Percentiles rank a stretch among this genome's conserved stretches.
Conservation (phyloP, 2,329 filamentous ascomycete genomes). For the Trichoderma gracile region DNA sequence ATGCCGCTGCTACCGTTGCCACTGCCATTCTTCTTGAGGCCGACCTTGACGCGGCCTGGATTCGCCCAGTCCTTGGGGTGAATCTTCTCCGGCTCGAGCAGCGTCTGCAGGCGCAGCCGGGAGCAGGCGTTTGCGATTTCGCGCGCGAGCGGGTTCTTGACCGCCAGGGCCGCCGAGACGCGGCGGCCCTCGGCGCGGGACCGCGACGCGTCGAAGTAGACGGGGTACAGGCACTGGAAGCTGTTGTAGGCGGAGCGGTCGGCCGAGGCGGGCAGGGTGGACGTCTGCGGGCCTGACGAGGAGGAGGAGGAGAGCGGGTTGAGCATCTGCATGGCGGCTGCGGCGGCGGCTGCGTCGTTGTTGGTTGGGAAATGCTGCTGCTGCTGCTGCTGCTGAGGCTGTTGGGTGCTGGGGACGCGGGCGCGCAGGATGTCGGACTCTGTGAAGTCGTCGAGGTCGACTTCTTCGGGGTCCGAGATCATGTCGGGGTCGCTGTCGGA, state of each 20-base stretch:
- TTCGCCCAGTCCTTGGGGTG: constrained; percentile 99
- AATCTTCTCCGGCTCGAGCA: constrained; percentile 87
- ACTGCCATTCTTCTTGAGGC: constrained; percentile 47
- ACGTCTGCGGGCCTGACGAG: constrained; percentile 37
- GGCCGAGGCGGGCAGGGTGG: constrained; percentile 39
- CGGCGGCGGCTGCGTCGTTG: constrained; percentile 30
- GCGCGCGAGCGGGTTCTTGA: constrained; percentile 81
- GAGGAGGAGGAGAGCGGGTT: constrained; percentile 38
- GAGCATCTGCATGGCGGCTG: constrained; percentile 17
- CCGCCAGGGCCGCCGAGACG: constrained; percentile 70
- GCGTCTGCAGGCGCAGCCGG: constrained; percentile 66
- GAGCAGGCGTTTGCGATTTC: constrained; percentile 88
- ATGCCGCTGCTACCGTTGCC: constrained; percentile 47
- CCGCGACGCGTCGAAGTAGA: constrained; percentile 86
- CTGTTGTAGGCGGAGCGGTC: constrained; percentile 64
- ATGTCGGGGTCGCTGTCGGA: constrained; percentile 71
- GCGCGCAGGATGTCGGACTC: constrained; percentile 57
- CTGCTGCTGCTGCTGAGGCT: constrained; percentile 15
- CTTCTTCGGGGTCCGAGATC: constrained; percentile 79
- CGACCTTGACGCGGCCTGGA: constrained; percentile 82
- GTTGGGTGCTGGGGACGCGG: constrained; percentile 39
- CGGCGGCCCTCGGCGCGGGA: constrained; percentile 78
- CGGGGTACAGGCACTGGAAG: constrained; percentile 88
- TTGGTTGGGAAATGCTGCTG: constrained; percentile 30
- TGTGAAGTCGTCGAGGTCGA: constrained; percentile 69